Evolutionary conservation across 2,329 filamentous ascomycete species (phyloP), one percentile per base, ranked within the genome.

Genomic region (Aspergillus sp.): DNA sequence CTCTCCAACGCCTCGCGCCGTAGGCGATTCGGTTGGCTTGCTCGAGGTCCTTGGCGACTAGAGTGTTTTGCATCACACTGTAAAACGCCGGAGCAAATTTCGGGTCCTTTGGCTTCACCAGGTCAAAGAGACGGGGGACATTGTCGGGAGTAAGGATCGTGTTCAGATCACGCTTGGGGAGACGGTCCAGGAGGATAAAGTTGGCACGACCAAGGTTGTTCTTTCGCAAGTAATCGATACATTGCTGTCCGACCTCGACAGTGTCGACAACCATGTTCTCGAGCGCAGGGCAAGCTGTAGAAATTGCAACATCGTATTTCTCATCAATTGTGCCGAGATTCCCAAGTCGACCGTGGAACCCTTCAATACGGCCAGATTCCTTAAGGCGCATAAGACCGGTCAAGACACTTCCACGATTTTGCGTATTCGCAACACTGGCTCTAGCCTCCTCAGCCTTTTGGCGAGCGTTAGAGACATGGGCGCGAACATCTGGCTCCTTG

Each of bases 11-110:
- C 79, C 87, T 90, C 46, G 90, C 90, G 43, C 95, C 93, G 68
- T 98, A 99, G 7, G 95, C 95, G 64, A 99, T 97, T 47, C 95
- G 88, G 75, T 98, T 97, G 2, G 95, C 96, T 73, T 99, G 95
- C n/a, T 90, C 88, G 14, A 99, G 84, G 68, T 99, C 91, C 52
- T 87, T 88, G 6, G 95, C 95, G 15, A 99, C 96, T 2, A 99
- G 81, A 0, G 96, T 99, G 72, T 99, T 93, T 69, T 96, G 91
- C 64, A 99, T 86, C 6, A 96, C 91, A 67, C 93, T 95, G 76
- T 93, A 99, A 75, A 99, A 99, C 0, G 95, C 95, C 0, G 93
- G 90, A 3, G 84, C 83, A 76, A 98, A 97, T 63, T 84, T 90
- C 51, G 93, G 88, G 39, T 96, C 87, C 76, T 96, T 96, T 19